Percentiles rank a stretch among this genome's conserved stretches.
Evolutionary conservation across 2,329 filamentous ascomycete genomes (phyloP).

Genomic region (Sclerotinia trifoliorum): DNA sequence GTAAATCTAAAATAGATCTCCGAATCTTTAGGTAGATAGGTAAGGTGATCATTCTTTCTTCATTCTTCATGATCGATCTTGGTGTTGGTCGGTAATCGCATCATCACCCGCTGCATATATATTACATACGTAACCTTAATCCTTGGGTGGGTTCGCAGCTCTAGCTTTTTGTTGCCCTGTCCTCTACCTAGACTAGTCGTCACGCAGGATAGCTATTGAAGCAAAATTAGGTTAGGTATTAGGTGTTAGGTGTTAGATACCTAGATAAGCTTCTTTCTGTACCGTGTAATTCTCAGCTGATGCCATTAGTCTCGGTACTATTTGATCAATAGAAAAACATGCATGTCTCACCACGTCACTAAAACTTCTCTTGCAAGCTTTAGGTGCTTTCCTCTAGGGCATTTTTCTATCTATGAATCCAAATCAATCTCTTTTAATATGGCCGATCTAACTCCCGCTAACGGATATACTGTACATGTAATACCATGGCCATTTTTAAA

Average conservation of each 20-base stretch:
- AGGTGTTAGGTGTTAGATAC: too few species aligned
- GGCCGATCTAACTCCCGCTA: not conserved
- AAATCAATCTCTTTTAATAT: not conserved
- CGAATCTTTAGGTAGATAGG: too few species aligned
- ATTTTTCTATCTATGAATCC: not conserved
- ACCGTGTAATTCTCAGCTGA: not conserved
- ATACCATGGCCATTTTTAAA: not conserved
- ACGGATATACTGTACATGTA: not conserved
- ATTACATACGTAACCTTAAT: too few species aligned
- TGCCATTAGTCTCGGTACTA: not conserved
- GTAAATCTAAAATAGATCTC: too few species aligned
- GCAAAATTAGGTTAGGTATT: too few species aligned
- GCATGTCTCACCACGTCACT: conserved; percentile 5
- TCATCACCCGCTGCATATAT: too few species aligned
- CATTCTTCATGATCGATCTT: too few species aligned
- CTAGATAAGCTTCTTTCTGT: not conserved
- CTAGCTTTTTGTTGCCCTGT: not conserved
- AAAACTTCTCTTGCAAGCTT: too few species aligned
- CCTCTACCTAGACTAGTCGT: not conserved
- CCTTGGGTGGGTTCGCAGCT: too few species aligned
- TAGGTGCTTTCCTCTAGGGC: not conserved
- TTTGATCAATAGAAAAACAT: not conserved
- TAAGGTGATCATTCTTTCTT: too few species aligned
- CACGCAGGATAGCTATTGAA: not conserved
- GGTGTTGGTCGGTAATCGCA: too few species aligned